These are phyloP conservation scores for Cymodocea nodosa DNA, from an alignment of 116 monocot genomes.

Conservation along the genomic window DNA sequence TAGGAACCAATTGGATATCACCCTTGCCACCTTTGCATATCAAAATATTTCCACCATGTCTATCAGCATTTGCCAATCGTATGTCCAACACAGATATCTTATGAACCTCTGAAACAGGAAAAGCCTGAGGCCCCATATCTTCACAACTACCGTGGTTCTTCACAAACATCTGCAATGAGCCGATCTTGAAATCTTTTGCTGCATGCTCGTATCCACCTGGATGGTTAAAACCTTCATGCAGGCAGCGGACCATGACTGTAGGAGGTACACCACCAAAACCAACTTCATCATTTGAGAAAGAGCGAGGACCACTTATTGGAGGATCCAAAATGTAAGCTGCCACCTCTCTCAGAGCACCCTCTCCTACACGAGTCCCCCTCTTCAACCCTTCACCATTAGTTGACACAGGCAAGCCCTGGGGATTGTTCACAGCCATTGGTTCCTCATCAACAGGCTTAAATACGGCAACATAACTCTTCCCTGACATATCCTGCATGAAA, in stretches of 20 bases:
- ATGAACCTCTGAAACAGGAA: conserved; percentile 76
- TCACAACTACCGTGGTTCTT: conserved; percentile 64
- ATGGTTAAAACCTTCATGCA: conserved; percentile 49
- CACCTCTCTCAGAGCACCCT: conserved; percentile 78
- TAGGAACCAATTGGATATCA: conserved; percentile 43
- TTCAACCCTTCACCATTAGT: conserved; percentile 71
- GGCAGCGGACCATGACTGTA: conserved; percentile 44
- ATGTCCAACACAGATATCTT: conserved; percentile 81
- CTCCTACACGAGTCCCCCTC: conserved; percentile 72
- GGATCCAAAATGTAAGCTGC: conserved; percentile 84
- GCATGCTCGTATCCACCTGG: conserved; percentile 12
- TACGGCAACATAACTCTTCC: conserved; percentile 48
- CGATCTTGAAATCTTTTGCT: conserved; percentile 34
- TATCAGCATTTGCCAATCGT: conserved; percentile 82
- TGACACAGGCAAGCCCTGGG: conserved; percentile 54
- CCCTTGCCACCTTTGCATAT: conserved; percentile 40
- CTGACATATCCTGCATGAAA: conserved; percentile 49
- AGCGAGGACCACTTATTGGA: conserved; percentile 31
- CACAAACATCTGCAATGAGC: conserved; percentile 86
- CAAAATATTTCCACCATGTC: conserved; percentile 83
- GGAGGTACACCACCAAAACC: conserved; percentile 89
- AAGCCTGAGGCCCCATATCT: conserved; percentile 62
- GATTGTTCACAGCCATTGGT: conserved; percentile 76
- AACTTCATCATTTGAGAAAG: conserved; percentile 16
- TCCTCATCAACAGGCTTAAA: conserved; percentile 92